These are phyloP conservation scores for Leccinum subgranulosum DNA, from an alignment of 768 basidiomycete genomes.

Conservation along the genomic window DNA sequence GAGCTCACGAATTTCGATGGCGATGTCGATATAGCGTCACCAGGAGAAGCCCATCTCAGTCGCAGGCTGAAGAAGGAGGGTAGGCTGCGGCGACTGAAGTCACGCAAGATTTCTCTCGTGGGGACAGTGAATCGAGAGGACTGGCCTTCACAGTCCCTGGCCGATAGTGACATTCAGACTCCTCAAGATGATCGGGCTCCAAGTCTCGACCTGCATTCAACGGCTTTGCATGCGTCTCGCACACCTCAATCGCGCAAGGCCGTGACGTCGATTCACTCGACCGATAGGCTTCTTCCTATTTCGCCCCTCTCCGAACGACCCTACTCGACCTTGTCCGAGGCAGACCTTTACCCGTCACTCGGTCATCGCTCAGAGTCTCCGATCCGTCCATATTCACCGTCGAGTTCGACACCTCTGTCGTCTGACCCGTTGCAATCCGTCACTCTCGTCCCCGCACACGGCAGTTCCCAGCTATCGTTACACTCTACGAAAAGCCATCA, in stretches of 20 bases:
- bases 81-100: constrained; percentile 49
- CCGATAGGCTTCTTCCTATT: constrained; percentile 17
- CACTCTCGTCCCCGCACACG: background rate
- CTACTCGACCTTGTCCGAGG: constrained; percentile 10
- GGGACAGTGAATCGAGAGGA: constrained; percentile 12
- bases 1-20: constrained; percentile 80
- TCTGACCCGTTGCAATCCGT: constrained; percentile 6
- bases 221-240: background rate
- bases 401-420: background rate
- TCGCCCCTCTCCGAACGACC: constrained; percentile 21
- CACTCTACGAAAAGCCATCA: background rate
- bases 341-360: constrained; percentile 9
- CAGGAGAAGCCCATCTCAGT: constrained; percentile 56
- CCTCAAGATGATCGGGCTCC: background rate
- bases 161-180: background rate
- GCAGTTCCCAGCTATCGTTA: background rate
- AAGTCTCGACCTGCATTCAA: background rate
- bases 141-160: background rate
- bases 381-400: background rate
- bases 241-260: background rate
- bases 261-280: constrained; percentile 15
- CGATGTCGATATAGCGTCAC: constrained; percentile 57
- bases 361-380: constrained; percentile 9
- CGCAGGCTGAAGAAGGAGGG: constrained; percentile 57
- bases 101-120: constrained; percentile 28